phyloP scores from a whole-genome alignment of 352 stramenopile species.

The Halophytophthora polymorphica region DNA sequence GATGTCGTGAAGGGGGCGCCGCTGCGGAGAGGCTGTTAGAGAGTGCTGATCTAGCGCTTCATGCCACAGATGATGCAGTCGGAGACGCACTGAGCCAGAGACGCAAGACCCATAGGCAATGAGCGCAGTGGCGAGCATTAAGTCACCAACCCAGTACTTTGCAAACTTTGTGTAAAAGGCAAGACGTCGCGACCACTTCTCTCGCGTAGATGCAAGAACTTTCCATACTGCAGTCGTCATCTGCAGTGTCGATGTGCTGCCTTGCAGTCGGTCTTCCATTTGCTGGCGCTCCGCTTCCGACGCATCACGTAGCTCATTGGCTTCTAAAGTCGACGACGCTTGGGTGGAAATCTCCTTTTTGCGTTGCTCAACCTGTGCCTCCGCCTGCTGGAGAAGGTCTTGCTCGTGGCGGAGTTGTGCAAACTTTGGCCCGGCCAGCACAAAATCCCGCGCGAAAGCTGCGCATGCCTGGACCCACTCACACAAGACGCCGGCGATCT shows the following conservation, averaged over 20 bases:
- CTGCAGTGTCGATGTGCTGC: slow-evolving; percentile 53
- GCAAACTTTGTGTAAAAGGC: slow-evolving; percentile 42
- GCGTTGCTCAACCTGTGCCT: slow-evolving; percentile 26
- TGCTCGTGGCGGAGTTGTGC: slow-evolving; percentile 49
- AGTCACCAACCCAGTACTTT: slow-evolving; percentile 46
- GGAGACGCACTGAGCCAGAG: slow-evolving; percentile 22
- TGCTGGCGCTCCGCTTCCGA: slow-evolving; percentile 53
- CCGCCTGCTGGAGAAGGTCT: slow-evolving; percentile 32
- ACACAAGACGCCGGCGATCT: slow-evolving; percentile 53
- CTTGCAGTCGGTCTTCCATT: slow-evolving; percentile 44
- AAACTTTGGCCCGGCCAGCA: slow-evolving; percentile 59
- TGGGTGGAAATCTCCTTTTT: slow-evolving; percentile 42
- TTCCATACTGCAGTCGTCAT: slow-evolving; percentile 55
- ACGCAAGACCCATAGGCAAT: slow-evolving; percentile 45
- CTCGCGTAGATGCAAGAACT: slow-evolving; percentile 38
- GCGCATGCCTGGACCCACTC: slow-evolving; percentile 63
- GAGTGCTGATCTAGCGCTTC: slow-evolving; percentile 25
- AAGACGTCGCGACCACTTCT: slow-evolving; percentile 36
- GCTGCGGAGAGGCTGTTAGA: slow-evolving; percentile 26
- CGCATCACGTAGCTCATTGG: slow-evolving; percentile 31
- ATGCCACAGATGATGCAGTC: slow-evolving; percentile 30
- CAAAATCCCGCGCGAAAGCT: slow-evolving; percentile 37
- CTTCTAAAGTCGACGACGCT: slow-evolving; percentile 27
- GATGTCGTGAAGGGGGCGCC: slow-evolving; percentile 19
- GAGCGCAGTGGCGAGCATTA: slow-evolving; percentile 56